These are phyloP conservation scores for Harrya chromipes DNA, from an alignment of 768 basidiomycete genomes.

Conservation along the genomic window DNA sequence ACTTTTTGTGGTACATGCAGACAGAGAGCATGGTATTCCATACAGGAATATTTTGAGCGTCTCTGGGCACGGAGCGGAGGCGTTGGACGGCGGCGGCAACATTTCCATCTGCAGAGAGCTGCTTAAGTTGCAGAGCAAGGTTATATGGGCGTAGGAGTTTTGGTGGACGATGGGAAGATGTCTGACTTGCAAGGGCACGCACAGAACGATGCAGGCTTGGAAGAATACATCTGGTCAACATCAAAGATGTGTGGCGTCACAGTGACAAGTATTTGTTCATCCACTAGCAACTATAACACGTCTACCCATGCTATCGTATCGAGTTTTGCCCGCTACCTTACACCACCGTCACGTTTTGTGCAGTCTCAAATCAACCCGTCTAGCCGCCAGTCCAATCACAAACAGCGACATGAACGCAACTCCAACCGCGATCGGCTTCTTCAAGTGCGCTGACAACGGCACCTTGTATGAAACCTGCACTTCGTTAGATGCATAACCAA, in stretches of 20 bases:
- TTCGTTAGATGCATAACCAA: conserved; percentile 7
- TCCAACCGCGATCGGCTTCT: conserved; percentile 81
- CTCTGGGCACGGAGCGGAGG: conserved; percentile 66
- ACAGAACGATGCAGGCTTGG: background rate
- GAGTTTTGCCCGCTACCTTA: background rate
- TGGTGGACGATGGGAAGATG: background rate
- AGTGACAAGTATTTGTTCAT: too few species aligned
- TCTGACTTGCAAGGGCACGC: conserved; percentile 4
- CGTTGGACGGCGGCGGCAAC: conserved; percentile 61
- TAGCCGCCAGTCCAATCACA: conserved; percentile 40
- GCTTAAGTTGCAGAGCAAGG: conserved; percentile 56
- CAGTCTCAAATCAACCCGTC: conserved; percentile 53
- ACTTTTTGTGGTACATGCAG: conserved; percentile 53
- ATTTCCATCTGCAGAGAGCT: conserved; percentile 51
- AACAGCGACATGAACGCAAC: conserved; percentile 70
- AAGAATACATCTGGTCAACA: conserved; percentile 12
- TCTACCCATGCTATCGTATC: too few species aligned
- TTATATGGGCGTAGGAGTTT: conserved; percentile 58
- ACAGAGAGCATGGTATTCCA: conserved; percentile 82
- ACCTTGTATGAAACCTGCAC: conserved; percentile 87
- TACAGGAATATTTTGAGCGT: conserved; percentile 68
- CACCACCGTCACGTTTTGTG: conserved; percentile 32
- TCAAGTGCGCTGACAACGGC: conserved; percentile 73
- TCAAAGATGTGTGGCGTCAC: background rate
- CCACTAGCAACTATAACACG: too few species aligned